Percentiles rank a stretch among this genome's conserved stretches.
These are phyloP conservation scores for Striga asiatica DNA, from an alignment of 257 asterid species.

Conservation along the genomic window DNA sequence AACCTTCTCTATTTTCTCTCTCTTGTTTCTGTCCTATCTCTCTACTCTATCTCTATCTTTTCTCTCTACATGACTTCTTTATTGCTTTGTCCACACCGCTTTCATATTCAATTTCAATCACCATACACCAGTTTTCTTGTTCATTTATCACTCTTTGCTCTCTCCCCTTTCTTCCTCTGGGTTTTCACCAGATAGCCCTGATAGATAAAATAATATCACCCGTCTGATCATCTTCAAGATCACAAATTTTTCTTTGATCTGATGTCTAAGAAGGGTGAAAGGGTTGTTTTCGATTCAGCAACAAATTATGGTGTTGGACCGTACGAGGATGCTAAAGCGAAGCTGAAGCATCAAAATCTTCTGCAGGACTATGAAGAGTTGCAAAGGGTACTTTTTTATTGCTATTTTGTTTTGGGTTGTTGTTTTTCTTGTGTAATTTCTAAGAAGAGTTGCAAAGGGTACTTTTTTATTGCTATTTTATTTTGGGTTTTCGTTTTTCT, in stretches of 20 bases:
- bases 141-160: constrained; percentile 8
- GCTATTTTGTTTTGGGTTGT: neutral
- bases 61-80: constrained; percentile 18
- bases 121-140: constrained; percentile 12
- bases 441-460: constrained; percentile 64
- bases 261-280: constrained; percentile 63
- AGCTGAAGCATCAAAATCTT: constrained; percentile 48
- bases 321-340: constrained; percentile 35
- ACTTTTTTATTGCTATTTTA: neutral
- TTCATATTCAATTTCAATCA: constrained; percentile 17
- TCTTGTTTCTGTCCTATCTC: constrained; percentile 22
- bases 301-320: constrained; percentile 20
- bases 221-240: constrained; percentile 23
- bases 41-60: constrained; percentile 16
- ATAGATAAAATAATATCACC: neutral
- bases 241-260: constrained; percentile 27
- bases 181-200: constrained; percentile 4
- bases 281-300: constrained; percentile 25
- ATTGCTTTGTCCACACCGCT: constrained; percentile 19
- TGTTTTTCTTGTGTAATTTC: constrained; percentile 9
- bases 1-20: constrained; percentile 17
- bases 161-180: neutral
- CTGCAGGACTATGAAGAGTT: constrained; percentile 61
- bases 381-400: constrained; percentile 36
- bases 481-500: constrained; percentile 2